Evolutionary conservation across 208 protist genomes (phyloP).

Genomic region (Leishmania turanica): DNA sequence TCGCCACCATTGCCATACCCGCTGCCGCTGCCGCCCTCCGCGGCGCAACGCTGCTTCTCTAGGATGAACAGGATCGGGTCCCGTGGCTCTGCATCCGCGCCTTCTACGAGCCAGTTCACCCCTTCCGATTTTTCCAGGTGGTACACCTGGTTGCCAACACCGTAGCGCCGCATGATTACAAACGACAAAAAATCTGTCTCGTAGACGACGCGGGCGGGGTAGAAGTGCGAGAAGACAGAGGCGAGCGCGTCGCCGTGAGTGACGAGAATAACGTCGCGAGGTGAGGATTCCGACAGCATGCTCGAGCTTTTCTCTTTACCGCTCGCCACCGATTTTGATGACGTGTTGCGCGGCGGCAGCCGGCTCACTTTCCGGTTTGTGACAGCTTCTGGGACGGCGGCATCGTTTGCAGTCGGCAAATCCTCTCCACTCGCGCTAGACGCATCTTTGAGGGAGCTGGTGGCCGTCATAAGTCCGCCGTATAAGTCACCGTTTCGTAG

Average conservation of each 20-base stretch:
- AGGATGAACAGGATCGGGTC: constrained; percentile 24
- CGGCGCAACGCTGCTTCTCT: constrained; percentile 18
- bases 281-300: background rate
- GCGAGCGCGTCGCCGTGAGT: constrained; percentile 84
- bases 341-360: constrained; percentile 3
- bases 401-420: background rate
- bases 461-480: constrained; percentile 9
- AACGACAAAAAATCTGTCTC: constrained; percentile 78
- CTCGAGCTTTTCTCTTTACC: background rate
- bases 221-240: constrained; percentile 59
- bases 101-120: constrained; percentile 67
- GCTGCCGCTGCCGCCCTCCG: background rate
- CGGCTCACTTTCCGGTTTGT: background rate
- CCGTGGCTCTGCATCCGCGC: constrained; percentile 37
- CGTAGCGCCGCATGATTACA: constrained; percentile 56
- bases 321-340: background rate
- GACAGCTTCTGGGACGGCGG: constrained; percentile 2
- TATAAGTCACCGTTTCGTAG: constrained; percentile 34
- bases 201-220: constrained; percentile 75
- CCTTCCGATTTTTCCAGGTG: constrained; percentile 47
- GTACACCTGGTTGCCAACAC: constrained; percentile 33
- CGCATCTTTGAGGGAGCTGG: background rate
- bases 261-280: constrained; percentile 58
- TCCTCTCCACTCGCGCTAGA: background rate
- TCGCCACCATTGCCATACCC: background rate